Evolutionary conservation across 805 yeast species (phyloP).

Genomic region (Spathaspora girioi): DNA sequence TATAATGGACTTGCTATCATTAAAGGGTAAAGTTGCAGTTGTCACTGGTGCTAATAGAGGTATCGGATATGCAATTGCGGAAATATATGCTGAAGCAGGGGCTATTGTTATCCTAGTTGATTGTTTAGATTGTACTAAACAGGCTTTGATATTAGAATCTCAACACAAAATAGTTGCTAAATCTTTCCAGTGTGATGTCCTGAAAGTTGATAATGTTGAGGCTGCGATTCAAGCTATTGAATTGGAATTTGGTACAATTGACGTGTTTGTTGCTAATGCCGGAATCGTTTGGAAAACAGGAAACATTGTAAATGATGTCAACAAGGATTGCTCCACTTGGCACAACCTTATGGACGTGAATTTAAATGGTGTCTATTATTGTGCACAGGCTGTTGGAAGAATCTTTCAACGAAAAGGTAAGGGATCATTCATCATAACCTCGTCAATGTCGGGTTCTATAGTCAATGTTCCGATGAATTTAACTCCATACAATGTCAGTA

Average conservation of each 20-base stretch:
- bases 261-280: conserved; percentile 85
- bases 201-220: conserved; percentile 48
- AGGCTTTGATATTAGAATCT: conserved; percentile 51
- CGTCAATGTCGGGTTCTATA: conserved; percentile 86
- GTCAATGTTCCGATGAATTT: conserved; percentile 77
- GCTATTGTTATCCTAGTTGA: conserved; percentile 62
- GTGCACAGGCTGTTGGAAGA: conserved; percentile 71
- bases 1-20: conserved; percentile 67
- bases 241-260: conserved; percentile 74
- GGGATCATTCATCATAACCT: conserved; percentile 72
- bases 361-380: conserved; percentile 74
- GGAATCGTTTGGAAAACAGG: conserved; percentile 82
- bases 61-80: conserved; percentile 78
- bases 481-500: conserved; percentile 41
- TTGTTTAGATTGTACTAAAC: conserved; percentile 51
- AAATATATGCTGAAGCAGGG: conserved; percentile 82
- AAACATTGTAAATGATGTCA: conserved; percentile 35
- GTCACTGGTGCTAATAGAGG: conserved; percentile 83
- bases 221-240: conserved; percentile 47
- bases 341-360: conserved; percentile 69
- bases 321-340: conserved; percentile 49
- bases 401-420: conserved; percentile 67
- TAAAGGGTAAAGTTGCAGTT: conserved; percentile 79
- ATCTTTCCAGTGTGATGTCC: conserved; percentile 62
- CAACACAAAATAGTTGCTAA: conserved; percentile 58